Conservation (phyloP, 768 basidiomycete genomes). For the Udeniomyces megalosporus region DNA sequence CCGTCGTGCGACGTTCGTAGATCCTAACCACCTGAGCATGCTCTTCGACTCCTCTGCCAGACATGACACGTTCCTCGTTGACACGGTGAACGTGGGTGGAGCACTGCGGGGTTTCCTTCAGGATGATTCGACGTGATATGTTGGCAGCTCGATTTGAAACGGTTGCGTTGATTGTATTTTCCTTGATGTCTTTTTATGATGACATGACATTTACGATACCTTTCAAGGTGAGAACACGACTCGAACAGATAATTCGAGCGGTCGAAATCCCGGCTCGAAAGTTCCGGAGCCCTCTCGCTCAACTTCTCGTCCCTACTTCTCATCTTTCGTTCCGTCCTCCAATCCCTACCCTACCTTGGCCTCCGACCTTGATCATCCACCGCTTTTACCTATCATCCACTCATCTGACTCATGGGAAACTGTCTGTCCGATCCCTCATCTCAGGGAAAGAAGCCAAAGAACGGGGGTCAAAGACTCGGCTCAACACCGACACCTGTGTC, state of each 20-base stretch:
- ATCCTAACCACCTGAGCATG: too few species aligned
- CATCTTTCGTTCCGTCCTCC: not conserved
- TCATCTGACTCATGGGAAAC: constrained; percentile 6
- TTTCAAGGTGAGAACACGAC: too few species aligned
- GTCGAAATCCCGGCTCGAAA: too few species aligned
- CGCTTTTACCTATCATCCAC: too few species aligned
- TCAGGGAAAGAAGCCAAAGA: not conserved
- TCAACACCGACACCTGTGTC: not conserved
- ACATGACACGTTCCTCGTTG: constrained; percentile 16
- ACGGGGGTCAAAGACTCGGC: constrained; percentile 6
- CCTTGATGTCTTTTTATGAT: not conserved
- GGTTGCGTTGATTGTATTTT: too few species aligned
- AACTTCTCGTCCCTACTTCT: too few species aligned
- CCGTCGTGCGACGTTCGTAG: not conserved
- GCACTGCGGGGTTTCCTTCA: constrained; percentile 14
- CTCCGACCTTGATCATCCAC: not conserved
- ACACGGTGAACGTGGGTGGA: constrained; percentile 15
- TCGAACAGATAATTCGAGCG: too few species aligned
- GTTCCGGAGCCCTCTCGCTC: too few species aligned
- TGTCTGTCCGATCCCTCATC: constrained; percentile 9
- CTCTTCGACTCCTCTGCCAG: not conserved
- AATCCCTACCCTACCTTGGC: not conserved
- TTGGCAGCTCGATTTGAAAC: too few species aligned
- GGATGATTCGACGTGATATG: not conserved
- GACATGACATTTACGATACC: too few species aligned